A percentile compares a stretch with the other conserved stretches of the same genome.
Evolutionary conservation across 2,329 filamentous ascomycete genomes (phyloP).

Genomic region (Nothopassalora personata): DNA sequence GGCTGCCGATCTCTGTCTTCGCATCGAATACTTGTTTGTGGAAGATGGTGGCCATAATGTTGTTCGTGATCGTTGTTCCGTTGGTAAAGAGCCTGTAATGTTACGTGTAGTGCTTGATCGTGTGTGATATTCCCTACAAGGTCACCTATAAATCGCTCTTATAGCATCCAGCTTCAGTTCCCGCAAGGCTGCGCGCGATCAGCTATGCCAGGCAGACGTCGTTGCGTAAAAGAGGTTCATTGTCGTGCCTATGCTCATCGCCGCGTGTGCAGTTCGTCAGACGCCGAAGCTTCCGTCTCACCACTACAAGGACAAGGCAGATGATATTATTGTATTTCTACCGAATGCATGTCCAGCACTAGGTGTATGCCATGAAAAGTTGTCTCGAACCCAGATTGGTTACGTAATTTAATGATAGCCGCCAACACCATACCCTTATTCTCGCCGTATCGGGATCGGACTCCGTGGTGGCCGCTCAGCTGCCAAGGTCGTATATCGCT

Average conservation of each 20-base stretch:
- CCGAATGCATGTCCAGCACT: too few species aligned
- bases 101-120: background rate
- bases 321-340: too few species aligned
- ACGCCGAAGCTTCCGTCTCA: too few species aligned
- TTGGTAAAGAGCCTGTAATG: background rate
- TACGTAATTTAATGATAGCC: too few species aligned
- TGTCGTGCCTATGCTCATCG: background rate
- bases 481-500: too few species aligned
- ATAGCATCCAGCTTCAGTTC: background rate
- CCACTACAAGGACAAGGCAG: too few species aligned
- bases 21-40: conserved; percentile 19
- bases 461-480: too few species aligned
- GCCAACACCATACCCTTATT: too few species aligned
- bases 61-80: background rate
- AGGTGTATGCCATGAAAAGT: too few species aligned
- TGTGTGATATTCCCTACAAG: background rate
- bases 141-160: background rate
- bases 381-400: too few species aligned
- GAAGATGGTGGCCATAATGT: background rate
- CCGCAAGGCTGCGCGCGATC: background rate
- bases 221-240: background rate
- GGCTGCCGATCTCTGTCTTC: conserved; percentile 23
- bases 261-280: too few species aligned
- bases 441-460: too few species aligned
- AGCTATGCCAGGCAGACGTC: background rate